phyloP scores from a whole-genome alignment of 306 rosid species.

The Cicer pinnatifidum region DNA sequence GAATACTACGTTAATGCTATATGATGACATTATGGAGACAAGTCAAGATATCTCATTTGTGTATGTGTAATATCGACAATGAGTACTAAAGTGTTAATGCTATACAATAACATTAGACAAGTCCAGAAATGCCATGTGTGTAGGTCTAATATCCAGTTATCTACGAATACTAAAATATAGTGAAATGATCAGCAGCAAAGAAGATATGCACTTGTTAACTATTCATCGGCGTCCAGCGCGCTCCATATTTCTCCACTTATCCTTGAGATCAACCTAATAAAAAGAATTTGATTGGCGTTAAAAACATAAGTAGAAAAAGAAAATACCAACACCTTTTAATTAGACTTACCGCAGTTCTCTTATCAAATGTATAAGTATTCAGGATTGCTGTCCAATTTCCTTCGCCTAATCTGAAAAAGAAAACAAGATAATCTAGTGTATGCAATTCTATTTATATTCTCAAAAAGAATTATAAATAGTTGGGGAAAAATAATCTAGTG shows the following conservation, averaged over 20 bases:
- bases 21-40: too few relatives aligned
- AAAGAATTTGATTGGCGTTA: not conserved
- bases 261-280: constrained; percentile 72
- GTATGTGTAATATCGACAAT: too few relatives aligned
- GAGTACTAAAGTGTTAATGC: too few relatives aligned
- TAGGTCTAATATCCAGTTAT: too few relatives aligned
- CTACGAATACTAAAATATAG: too few relatives aligned
- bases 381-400: constrained; percentile 69
- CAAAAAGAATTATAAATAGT: constrained; percentile 14
- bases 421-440: constrained; percentile 8
- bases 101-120: too few relatives aligned
- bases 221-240: not conserved
- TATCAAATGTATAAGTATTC: constrained; percentile 49
- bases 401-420: constrained; percentile 53
- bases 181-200: not conserved
- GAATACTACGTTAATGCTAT: too few relatives aligned
- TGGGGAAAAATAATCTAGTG: not conserved
- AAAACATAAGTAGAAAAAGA: not conserved
- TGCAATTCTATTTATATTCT: not conserved
- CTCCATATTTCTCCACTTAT: constrained; percentile 45
- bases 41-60: too few relatives aligned
- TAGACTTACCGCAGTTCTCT: constrained; percentile 62
- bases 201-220: not conserved
- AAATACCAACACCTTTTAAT: constrained; percentile 3
- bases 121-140: too few relatives aligned